Evolutionary conservation across 2,329 filamentous ascomycete species (phyloP).

Genomic region (Dactylellina sp.): DNA sequence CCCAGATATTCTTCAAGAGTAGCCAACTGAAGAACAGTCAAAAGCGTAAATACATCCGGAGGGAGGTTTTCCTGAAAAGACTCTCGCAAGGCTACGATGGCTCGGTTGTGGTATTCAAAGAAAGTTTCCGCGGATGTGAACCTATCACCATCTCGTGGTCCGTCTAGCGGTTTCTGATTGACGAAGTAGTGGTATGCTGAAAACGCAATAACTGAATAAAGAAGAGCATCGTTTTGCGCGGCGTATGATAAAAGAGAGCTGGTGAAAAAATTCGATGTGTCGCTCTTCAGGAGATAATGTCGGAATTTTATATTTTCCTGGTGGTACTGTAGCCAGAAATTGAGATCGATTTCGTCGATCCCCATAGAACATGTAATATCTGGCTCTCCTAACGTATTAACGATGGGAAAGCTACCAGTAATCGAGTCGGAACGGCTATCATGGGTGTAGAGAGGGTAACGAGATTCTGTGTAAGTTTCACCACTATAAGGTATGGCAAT

Average conservation of each 20-base stretch:
- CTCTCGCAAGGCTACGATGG: conserved; percentile 79
- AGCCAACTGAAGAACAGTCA: conserved; percentile 90
- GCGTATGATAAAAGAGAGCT: conserved; percentile 78
- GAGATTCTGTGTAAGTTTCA: conserved; percentile 36
- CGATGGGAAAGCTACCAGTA: conserved; percentile 4
- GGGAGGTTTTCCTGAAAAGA: conserved; percentile 78
- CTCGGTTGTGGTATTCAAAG: conserved; percentile 88
- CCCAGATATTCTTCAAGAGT: conserved; percentile 97
- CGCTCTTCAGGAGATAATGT: conserved; percentile 82
- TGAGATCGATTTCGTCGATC: conserved; percentile 75
- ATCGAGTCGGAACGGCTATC: conserved; percentile 36
- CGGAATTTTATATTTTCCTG: conserved; percentile 80
- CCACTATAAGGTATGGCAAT: conserved; percentile 21
- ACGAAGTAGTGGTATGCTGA: conserved; percentile 86
- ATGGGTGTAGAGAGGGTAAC: conserved; percentile 33
- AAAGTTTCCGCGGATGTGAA: conserved; percentile 74
- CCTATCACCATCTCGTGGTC: conserved; percentile 60
- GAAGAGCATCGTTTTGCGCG: conserved; percentile 79
- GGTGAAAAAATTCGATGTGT: conserved; percentile 79
- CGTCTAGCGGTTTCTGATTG: conserved; percentile 73
- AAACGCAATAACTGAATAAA: conserved; percentile 89
- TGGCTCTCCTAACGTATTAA: conserved; percentile 65
- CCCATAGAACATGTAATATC: conserved; percentile 59
- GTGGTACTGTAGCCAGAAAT: conserved; percentile 83
- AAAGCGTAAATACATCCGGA: conserved; percentile 77